A percentile compares a stretch with the other conserved stretches of the same genome.
Conservation (phyloP, 208 protist genomes). For the Angomonas desouzai region DNA sequence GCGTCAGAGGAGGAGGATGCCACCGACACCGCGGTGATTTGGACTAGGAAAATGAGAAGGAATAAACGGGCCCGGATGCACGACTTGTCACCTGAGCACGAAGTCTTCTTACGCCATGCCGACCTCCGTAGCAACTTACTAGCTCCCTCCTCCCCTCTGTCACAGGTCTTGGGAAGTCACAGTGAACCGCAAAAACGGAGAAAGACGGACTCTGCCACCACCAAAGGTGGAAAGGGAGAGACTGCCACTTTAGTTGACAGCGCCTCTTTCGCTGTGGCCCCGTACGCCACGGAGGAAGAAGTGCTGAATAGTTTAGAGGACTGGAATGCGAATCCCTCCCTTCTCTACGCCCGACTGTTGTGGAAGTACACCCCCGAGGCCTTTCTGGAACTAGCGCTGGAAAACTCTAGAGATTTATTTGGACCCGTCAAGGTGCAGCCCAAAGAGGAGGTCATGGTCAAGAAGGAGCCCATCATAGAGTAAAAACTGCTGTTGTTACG, state of each 20-base stretch:
- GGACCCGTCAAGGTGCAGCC: neutral
- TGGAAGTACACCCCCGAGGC: slow-evolving; percentile 67
- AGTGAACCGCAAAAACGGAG: neutral
- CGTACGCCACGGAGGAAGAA: slow-evolving; percentile 67
- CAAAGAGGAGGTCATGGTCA: neutral
- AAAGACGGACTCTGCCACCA: neutral
- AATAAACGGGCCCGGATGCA: neutral
- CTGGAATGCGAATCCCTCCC: slow-evolving; percentile 48
- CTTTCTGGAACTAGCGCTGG: slow-evolving; percentile 34
- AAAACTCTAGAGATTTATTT: neutral
- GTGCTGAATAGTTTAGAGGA: slow-evolving; percentile 64
- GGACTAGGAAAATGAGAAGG: neutral
- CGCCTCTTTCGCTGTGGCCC: slow-evolving; percentile 41
- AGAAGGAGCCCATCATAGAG: neutral
- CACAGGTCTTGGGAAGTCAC: neutral
- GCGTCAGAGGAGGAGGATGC: neutral
- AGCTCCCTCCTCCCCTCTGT: neutral
- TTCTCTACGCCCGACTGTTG: slow-evolving; percentile 70
- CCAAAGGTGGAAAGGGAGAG: too few species aligned
- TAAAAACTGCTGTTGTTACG: slow-evolving; percentile 2
- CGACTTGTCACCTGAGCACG: slow-evolving; percentile 20
- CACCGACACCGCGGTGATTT: neutral
- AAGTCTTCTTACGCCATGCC: slow-evolving; percentile 51
- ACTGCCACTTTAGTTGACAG: too few species aligned
- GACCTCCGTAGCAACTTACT: slow-evolving; percentile 30